phyloP scores from a whole-genome alignment of 495 filamentous ascomycete species.

The Penicillium verhagenii region DNA sequence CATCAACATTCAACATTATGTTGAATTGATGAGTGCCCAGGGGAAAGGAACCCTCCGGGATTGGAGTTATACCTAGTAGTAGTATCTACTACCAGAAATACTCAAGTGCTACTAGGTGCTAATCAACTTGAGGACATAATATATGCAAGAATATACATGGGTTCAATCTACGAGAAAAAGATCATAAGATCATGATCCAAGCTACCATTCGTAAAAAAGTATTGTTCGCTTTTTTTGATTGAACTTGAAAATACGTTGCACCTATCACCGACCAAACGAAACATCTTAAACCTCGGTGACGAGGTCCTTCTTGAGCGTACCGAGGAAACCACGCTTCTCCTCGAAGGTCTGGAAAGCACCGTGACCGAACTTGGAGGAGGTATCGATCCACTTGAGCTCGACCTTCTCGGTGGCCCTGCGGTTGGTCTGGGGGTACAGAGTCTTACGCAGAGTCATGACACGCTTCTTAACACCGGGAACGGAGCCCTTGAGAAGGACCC shows the following conservation, averaged over 20 bases:
- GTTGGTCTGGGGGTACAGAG: slow-evolving; percentile 96
- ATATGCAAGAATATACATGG: not conserved
- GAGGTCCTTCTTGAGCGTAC: slow-evolving; percentile 99
- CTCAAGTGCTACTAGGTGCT: not conserved
- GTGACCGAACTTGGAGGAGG: slow-evolving; percentile 99
- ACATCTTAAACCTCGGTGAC: slow-evolving; percentile 66
- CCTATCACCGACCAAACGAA: slow-evolving; percentile 41
- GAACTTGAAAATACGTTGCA: slow-evolving; percentile 47
- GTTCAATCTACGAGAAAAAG: not conserved
- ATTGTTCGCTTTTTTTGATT: slow-evolving; percentile 48
- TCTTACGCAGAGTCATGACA: slow-evolving; percentile 98
- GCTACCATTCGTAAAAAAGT: slow-evolving; percentile 11
- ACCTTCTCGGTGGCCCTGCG: slow-evolving; percentile 96
- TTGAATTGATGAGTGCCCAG: too few species aligned
- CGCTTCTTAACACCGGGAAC: slow-evolving; percentile 99
- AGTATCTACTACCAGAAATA: not conserved
- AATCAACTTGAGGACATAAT: not conserved
- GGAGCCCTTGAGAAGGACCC: slow-evolving; percentile 95
- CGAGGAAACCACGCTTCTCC: slow-evolving; percentile 97
- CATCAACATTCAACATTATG: too few species aligned
- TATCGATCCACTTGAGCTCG: slow-evolving; percentile 99
- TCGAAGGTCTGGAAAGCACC: slow-evolving; percentile 97
- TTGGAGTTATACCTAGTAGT: too few species aligned
- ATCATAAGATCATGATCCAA: not conserved
- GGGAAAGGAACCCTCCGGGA: too few species aligned